Conservation (phyloP, 1,284 basidiomycete genomes). For the Boletellus dicymbophilus region DNA sequence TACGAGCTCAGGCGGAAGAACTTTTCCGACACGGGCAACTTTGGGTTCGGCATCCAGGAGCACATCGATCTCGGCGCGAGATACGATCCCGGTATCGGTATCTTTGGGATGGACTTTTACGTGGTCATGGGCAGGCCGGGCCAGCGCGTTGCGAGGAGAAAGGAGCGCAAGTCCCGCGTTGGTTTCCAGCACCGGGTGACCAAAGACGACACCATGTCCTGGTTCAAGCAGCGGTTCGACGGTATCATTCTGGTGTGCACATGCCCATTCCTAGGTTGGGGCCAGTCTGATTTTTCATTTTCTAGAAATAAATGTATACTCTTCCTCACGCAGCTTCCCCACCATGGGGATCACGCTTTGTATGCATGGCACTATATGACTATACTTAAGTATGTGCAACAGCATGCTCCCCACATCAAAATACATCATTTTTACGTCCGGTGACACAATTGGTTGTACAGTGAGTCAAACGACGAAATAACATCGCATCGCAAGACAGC, state of each 20-base stretch:
- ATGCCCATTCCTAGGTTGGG: not conserved
- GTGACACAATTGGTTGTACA: not conserved
- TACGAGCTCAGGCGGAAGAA: conserved; percentile 94
- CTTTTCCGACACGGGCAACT: conserved; percentile 99
- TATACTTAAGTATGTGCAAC: conserved; percentile 24
- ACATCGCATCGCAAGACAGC: not conserved
- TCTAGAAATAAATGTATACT: conserved; percentile 28
- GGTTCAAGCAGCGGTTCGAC: conserved; percentile 99
- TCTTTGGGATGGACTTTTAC: conserved; percentile 98
- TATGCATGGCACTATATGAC: conserved; percentile 28
- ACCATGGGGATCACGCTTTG: conserved; percentile 5
- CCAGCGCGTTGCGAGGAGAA: conserved; percentile 89
- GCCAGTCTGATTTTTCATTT: not conserved
- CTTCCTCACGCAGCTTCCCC: not conserved
- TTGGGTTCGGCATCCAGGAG: conserved; percentile 98
- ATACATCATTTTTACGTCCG: conserved; percentile 14
- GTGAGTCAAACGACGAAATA: not conserved
- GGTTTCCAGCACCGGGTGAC: conserved; percentile 88
- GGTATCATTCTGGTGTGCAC: conserved; percentile 88
- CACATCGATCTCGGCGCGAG: conserved; percentile 99
- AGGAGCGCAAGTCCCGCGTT: conserved; percentile 86
- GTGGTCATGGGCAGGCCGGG: conserved; percentile 98
- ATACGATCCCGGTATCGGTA: conserved; percentile 97
- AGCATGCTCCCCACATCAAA: conserved; percentile 23
- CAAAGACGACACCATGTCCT: conserved; percentile 93